Conservation (phyloP, 257 asterid genomes). For the Paraleonurus japonicus region DNA sequence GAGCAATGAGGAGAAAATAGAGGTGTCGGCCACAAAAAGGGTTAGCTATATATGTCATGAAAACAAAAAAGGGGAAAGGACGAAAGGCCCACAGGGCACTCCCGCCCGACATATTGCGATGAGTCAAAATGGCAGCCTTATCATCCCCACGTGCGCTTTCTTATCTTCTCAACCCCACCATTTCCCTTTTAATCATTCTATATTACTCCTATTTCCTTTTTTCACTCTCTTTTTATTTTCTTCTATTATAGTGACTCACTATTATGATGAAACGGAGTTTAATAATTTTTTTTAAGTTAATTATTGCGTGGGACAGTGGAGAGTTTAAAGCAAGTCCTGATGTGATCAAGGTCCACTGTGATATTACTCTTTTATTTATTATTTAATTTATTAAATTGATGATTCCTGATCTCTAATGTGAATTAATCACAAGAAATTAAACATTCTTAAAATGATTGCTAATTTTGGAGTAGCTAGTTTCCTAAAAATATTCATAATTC, state of each 20-base stretch:
- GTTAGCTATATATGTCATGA: neutral
- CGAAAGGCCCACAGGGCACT: neutral
- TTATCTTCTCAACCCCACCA: conserved; percentile 26
- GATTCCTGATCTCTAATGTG: neutral
- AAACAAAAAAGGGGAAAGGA: neutral
- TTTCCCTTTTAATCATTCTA: conserved; percentile 2
- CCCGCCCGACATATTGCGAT: conserved; percentile 28
- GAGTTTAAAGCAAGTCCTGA: neutral
- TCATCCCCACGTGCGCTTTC: conserved; percentile 43
- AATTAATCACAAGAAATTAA: too few species aligned
- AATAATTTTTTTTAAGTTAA: neutral
- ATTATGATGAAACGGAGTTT: neutral
- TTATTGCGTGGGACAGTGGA: neutral
- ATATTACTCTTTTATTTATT: too few species aligned
- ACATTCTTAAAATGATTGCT: too few species aligned
- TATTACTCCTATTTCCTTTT: neutral
- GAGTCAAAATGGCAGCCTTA: conserved; percentile 41
- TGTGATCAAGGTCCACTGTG: neutral
- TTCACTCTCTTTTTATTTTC: neutral
- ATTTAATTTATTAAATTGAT: too few species aligned
- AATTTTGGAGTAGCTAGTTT: too few species aligned
- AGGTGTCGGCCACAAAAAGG: conserved; percentile 53
- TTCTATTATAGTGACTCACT: neutral
- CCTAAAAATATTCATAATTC: too few species aligned
- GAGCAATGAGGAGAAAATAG: conserved; percentile 12